These are phyloP conservation scores for Pyrus betulifolia DNA, from an alignment of 306 rosid genomes.

Conservation along the genomic window DNA sequence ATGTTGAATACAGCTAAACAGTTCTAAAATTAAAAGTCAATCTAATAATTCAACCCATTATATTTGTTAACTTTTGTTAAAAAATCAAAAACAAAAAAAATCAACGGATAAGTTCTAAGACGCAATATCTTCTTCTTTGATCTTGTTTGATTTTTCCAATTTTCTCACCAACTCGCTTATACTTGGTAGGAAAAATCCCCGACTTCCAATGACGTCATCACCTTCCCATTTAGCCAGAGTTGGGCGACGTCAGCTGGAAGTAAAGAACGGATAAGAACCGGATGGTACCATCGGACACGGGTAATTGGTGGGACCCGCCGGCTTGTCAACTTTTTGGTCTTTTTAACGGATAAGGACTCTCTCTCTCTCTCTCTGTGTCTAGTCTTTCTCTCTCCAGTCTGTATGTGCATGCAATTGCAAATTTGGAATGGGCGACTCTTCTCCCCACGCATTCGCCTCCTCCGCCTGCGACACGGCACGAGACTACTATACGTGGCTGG, in stretches of 20 bases:
- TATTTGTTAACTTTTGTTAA: not conserved
- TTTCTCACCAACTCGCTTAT: not conserved
- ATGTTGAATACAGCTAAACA: too few species aligned
- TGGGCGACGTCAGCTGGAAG: not conserved
- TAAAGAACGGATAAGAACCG: conserved; percentile 11
- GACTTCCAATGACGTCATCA: not conserved
- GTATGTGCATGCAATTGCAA: too few species aligned
- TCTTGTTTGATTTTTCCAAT: not conserved
- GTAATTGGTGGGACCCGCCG: not conserved
- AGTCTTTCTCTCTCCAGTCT: not conserved
- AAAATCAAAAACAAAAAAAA: not conserved
- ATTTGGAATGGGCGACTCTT: too few species aligned
- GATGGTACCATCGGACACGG: not conserved
- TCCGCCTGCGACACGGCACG: not conserved
- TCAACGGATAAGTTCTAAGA: not conserved
- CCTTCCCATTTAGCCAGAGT: not conserved
- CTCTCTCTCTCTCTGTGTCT: not conserved
- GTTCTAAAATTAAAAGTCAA: too few species aligned
- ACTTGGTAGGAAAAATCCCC: not conserved
- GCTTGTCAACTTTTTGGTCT: not conserved
- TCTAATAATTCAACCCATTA: too few species aligned
- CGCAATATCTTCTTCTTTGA: not conserved
- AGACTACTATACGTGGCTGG: not conserved
- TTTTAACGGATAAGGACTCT: conserved; percentile 31
- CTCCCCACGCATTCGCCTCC: conserved; percentile 1